Base-by-base conservation (phyloP, 805 yeast species). In the Clavispora fructus region DNA sequence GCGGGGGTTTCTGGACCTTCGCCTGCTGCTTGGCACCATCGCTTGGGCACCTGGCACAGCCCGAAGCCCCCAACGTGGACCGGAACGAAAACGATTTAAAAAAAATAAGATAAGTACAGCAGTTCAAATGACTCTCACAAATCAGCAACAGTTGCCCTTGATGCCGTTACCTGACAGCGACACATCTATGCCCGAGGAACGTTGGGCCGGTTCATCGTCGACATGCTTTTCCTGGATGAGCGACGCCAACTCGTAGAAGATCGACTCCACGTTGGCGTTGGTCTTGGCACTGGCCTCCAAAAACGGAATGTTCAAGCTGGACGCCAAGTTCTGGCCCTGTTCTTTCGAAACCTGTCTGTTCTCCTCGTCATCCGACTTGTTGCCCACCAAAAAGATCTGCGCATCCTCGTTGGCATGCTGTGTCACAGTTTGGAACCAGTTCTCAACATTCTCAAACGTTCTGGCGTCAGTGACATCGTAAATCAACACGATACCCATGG, bases 371-470 rank as follows among this genome's bases (percentile, higher is more conserved):
- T 94, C 99, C 65, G 87, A 84, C 75, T 94, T 94, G 77, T 94
- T 94, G 53, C 97, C 99, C 13, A 94, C 97, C 55, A 94, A 75
- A 62, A 92, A 83, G 62, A 94, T 76, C 67, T 90, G 96, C 12
- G 97, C 97, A 61, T 91, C 96, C 54, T 91, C 98, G 58, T 85
- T 87, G 35, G 98, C 99, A 59, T 94, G 97, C 65, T 91, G 96
- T 63, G 89, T 87, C 41, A 94, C 97, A 13, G 97, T 92, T 59
- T 86, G 83, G 73, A 81, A 89, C 99, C 99, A 94, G 60, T 87
- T 87, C 64, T 88, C 88, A 51, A 94, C 88, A 63, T 90, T 87
- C 60, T 85, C 88, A 71, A 92, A 94, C 28, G 97, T 87, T 67
- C 92, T 83, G 62, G 91, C 92, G 62, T 87, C 94, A 16, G 90